Conservation (phyloP, 2,329 filamentous ascomycete species). For the Fusarium piperis region DNA sequence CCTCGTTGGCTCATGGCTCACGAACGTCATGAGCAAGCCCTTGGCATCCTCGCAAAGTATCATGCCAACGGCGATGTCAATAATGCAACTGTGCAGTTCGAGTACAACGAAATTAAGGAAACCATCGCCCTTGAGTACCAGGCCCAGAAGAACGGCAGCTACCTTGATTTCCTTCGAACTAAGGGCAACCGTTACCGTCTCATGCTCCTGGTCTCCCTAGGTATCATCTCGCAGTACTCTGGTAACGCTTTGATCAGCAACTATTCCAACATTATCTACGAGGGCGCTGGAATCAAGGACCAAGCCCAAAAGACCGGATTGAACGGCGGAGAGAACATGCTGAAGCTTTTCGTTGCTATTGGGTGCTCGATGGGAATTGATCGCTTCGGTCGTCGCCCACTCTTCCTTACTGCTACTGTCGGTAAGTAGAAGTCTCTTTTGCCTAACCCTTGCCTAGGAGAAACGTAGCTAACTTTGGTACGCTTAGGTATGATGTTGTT, state of each 20-base stretch:
- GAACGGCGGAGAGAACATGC: conserved; percentile 66
- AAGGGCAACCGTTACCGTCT: conserved; percentile 72
- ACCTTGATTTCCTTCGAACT: conserved; percentile 69
- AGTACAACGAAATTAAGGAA: conserved; percentile 73
- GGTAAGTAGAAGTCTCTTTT: conserved; percentile 44
- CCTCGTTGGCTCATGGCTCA: conserved; percentile 73
- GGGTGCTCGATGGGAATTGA: conserved; percentile 61
- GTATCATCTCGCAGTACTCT: conserved; percentile 74
- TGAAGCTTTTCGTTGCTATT: conserved; percentile 67
- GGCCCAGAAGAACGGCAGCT: conserved; percentile 59
- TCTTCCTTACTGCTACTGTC: conserved; percentile 61
- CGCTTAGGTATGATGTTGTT: not conserved
- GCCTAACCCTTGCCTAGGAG: not conserved
- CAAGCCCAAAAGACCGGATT: conserved; percentile 66
- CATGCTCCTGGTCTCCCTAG: conserved; percentile 69
- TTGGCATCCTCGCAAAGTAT: conserved; percentile 68
- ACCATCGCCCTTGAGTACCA: conserved; percentile 67
- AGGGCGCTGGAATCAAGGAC: conserved; percentile 67
- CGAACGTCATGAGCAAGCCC: conserved; percentile 69
- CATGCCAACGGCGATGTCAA: conserved; percentile 69
- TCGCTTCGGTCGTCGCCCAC: conserved; percentile 60
- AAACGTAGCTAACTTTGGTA: not conserved
- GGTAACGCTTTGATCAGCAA: conserved; percentile 74
- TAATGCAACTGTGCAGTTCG: conserved; percentile 71
- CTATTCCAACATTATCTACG: conserved; percentile 71